Evolutionary conservation across 1,284 basidiomycete species (phyloP), one percentile per base, ranked within the genome.

Genomic region (Melampsora larici-populina): DNA sequence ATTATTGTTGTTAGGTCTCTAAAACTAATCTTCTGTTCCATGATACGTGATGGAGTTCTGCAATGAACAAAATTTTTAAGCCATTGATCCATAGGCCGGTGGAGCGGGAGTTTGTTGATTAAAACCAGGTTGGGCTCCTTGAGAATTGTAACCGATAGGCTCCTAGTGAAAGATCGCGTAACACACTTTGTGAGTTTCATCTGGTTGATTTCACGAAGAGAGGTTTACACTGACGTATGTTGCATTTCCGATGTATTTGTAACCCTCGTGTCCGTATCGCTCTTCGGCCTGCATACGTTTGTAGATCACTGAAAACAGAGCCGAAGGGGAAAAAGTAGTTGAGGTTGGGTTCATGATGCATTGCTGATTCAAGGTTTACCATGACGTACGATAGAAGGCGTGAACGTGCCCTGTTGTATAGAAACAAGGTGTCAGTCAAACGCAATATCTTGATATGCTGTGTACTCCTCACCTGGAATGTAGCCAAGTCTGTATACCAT

Each of bases 201-300:
- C 1, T 24, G n/a, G 64, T 6, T 29, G 43, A 29, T 64, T 49
- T 3, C n/a, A 73, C 7, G n/a, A 26, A 49, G 18, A 24, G 4
- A 13, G 67, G 4, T 18, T 5, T n/a, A 3, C 36, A 58, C 73
- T 67, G 18, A 76, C 73, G 43, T 76, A 76, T 36, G 65, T 76
- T 24, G 73, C 73, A 29, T 76, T 76, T 58, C 73, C 73, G 17
- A 76, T 82, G 89, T 88, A 89, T 79, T 86, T 82, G 85, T 89
- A 91, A 36, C 90, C 90, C 36, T 88, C 89, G 6, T 83, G 83
- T 6, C 91, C 91, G 82, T 90, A 92, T 70, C 87, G 86, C 81
- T 92, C 90, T 82, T 92, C 90, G 0, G 91, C 91, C 81, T 90
- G 87, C 85, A 91, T 91, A 85, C 89, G 88, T 86, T 88, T 90